Evolutionary conservation across 495 filamentous ascomycete species (phyloP).

Genomic region (Xylaria sp.): DNA sequence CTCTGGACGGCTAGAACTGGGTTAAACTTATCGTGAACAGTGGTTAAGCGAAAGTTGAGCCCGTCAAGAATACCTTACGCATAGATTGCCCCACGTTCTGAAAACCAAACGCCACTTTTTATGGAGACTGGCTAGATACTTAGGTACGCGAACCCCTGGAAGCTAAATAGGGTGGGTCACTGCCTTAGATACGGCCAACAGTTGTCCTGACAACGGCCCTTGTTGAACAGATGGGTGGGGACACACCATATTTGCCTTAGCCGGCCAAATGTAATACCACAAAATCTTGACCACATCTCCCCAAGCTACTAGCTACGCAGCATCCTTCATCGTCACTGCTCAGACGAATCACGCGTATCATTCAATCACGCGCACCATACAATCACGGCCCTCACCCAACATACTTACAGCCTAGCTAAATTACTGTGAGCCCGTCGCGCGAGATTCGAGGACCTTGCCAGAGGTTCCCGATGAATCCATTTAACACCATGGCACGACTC

Average conservation of each 20-base stretch:
- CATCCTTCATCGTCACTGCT: constrained; percentile 9
- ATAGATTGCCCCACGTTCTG: constrained; percentile 16
- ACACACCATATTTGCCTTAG: constrained; percentile 18
- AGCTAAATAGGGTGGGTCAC: no score
- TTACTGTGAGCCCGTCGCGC: constrained; percentile 11
- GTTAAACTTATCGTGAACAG: background rate
- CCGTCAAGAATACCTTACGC: no score
- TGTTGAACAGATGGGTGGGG: constrained; percentile 23
- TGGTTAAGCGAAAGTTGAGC: background rate
- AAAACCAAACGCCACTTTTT: constrained; percentile 10
- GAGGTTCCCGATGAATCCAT: constrained; percentile 35
- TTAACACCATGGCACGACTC: constrained; percentile 80
- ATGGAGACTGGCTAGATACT: background rate
- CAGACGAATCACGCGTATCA: background rate
- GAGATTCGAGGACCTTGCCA: constrained; percentile 30
- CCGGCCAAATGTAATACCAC: constrained; percentile 12
- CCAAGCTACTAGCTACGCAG: constrained; percentile 12
- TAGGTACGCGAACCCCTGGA: background rate
- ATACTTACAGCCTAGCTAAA: constrained; percentile 32
- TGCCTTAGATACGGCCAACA: background rate
- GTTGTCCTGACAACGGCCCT: constrained; percentile 27
- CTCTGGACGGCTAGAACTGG: background rate
- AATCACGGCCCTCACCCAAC: background rate
- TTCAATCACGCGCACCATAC: background rate
- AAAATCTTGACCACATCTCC: constrained; percentile 16